Evolutionary conservation across 169 alveolate genomes (phyloP).

Genomic region (Eimeria necatrix): DNA sequence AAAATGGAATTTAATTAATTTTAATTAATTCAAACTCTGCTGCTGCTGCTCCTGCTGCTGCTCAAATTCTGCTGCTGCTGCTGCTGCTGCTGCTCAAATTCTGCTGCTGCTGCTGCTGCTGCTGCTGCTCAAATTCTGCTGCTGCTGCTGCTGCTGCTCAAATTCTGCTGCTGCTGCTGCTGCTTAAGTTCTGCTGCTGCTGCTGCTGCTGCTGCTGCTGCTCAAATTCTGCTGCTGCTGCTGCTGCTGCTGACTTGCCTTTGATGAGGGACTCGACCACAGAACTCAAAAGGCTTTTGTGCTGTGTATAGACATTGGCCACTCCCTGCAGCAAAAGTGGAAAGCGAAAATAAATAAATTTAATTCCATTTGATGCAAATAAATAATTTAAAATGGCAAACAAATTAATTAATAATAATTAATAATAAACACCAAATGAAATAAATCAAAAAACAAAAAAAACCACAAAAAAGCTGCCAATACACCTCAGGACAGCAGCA

Average conservation of each 20-base stretch:
- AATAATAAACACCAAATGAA: not conserved
- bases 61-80: too few species aligned
- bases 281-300: slow-evolving; percentile 89
- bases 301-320: slow-evolving; percentile 95
- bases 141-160: not conserved
- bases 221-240: too few species aligned
- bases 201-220: not conserved
- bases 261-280: slow-evolving; percentile 90
- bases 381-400: not conserved
- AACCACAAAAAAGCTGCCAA: not conserved
- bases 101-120: not conserved
- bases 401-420: not conserved
- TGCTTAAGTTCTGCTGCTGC: too few species aligned
- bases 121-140: too few species aligned
- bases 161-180: not conserved
- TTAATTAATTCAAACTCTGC: too few species aligned
- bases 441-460: not conserved
- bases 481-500: too few species aligned
- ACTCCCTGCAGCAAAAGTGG: slow-evolving; percentile 64
- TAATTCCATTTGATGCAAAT: not conserved
- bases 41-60: not conserved
- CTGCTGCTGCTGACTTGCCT: slow-evolving; percentile 80
- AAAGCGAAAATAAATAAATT: too few species aligned
- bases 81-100: too few species aligned
- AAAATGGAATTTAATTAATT: too few species aligned